Percentiles rank a stretch among this genome's conserved stretches.
phyloP scores from a whole-genome alignment of 2,329 filamentous ascomycete species.

The Albophoma yamanashiensis region DNA sequence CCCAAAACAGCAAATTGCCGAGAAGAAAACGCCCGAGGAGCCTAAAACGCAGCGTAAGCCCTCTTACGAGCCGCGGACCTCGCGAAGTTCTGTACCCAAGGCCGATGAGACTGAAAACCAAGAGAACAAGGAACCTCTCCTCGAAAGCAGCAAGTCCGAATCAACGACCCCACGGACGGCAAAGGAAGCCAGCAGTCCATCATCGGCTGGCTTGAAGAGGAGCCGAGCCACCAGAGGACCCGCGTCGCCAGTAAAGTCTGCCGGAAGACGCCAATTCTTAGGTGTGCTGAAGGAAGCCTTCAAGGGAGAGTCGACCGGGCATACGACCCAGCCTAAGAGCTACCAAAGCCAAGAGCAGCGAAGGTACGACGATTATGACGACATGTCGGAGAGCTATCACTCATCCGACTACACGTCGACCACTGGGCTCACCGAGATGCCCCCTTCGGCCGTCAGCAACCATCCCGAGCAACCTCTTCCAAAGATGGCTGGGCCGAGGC shows the following conservation, averaged over 20 bases:
- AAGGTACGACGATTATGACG: conserved; percentile 12
- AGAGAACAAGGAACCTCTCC: neutral
- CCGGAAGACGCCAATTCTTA: conserved; percentile 39
- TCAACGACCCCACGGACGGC: conserved; percentile 10
- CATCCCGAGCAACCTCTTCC: conserved; percentile 1
- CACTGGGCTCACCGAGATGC: neutral
- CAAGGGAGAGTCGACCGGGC: conserved; percentile 45
- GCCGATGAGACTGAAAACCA: conserved; percentile 4
- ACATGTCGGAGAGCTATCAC: conserved; percentile 9
- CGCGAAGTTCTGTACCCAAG: conserved; percentile 1
- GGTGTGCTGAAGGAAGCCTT: conserved; percentile 53
- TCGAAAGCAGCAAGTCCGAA: conserved; percentile 5
- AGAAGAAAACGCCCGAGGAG: neutral
- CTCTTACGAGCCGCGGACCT: neutral
- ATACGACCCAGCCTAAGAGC: conserved; percentile 31
- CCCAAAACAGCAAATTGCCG: neutral
- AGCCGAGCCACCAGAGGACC: conserved; percentile 42
- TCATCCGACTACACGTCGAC: conserved; percentile 7
- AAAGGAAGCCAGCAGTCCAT: conserved; percentile 17
- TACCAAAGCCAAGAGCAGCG: conserved; percentile 39
- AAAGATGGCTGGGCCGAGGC: conserved; percentile 20
- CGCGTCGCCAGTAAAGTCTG: conserved; percentile 36
- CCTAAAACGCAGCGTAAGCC: conserved; percentile 1
- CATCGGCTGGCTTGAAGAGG: conserved; percentile 37
- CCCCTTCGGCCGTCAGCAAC: neutral